Evolutionary conservation across 805 yeast genomes (phyloP), one percentile per base, ranked within the genome.

Genomic region (Vanderwaltozyma tropicalis): DNA sequence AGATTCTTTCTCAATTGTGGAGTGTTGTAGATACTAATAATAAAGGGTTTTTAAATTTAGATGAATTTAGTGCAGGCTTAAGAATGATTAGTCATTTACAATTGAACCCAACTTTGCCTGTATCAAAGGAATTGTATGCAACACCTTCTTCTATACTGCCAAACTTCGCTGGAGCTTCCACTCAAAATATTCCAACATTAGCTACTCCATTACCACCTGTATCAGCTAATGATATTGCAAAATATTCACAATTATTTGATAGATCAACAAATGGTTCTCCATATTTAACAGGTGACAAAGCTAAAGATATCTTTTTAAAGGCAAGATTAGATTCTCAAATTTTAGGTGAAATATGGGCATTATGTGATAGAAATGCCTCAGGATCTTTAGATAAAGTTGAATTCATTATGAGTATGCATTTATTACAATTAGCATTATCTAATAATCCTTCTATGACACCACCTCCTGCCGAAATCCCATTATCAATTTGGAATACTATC

Each of bases 341-440:
- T 2, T 67, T 92, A 43, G 95, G 94, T 40, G 81, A 79, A 55
- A 79, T 92, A 41, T 92, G 98, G 98, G 72, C 72, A 38, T 67
- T 89, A 40, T 92, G 83, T 31, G 98, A 92, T 57, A 75, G 77
- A 43, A 71, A 72, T 38, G 78, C 78, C 48, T 62, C 72, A 1
- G 98, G 98, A 5, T 67, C 73, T 39, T 72, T 92, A 49, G 69
- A 73, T 40, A 73, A 78, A 53, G 70, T 78, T 13, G 88, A 85
- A 55, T 92, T 92, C 50, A 74, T 85, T 32, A 74, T 89, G 50
- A 96, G 97, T 7, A 89, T 92, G 98, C 94, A 84, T 61, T 69
- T 92, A 55, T 85, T 92, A 45, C 96, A 89, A 59, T 40, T 58
- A 21, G 41, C 52, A 9, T 78, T 86, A 47, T 64, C 80, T 24